phyloP scores from a whole-genome alignment of 495 filamentous ascomycete species.

The Neurospora africana region DNA sequence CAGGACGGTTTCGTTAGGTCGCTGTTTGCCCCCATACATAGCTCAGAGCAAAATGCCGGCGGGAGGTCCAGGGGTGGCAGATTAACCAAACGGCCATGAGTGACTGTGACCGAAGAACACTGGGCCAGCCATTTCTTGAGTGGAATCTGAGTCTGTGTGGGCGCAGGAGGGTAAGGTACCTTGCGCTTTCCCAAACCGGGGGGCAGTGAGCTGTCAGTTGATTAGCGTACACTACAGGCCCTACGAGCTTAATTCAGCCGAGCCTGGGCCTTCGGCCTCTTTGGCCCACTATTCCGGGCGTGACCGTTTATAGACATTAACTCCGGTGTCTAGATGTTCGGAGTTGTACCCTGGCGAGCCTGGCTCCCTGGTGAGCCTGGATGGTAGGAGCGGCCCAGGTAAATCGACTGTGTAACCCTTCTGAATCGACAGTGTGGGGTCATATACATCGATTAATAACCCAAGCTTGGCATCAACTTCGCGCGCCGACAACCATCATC shows the following conservation, averaged over 20 bases:
- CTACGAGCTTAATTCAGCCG: neutral
- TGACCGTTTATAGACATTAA: neutral
- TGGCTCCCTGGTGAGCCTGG: neutral
- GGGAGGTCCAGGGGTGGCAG: neutral
- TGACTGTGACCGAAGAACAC: no score
- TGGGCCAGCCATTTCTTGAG: neutral
- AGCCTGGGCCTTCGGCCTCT: neutral
- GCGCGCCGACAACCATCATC: no score
- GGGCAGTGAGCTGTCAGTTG: neutral
- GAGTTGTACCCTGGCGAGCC: neutral
- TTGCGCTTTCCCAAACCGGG: neutral
- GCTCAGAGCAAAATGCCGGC: neutral
- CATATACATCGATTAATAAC: no score
- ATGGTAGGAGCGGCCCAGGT: no score
- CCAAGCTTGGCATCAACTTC: no score
- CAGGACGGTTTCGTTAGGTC: neutral
- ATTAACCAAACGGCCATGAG: neutral
- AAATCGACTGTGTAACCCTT: no score
- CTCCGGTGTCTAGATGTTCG: neutral
- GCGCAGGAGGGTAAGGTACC: neutral
- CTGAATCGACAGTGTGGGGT: no score
- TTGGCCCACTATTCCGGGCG: neutral
- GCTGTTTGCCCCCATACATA: neutral
- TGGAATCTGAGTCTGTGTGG: neutral
- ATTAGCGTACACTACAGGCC: no score